A percentile compares a stretch with the other conserved stretches of the same genome.
These are phyloP conservation scores for Trichoderma sp. DNA, from an alignment of 2,329 filamentous ascomycete species.

Conservation along the genomic window DNA sequence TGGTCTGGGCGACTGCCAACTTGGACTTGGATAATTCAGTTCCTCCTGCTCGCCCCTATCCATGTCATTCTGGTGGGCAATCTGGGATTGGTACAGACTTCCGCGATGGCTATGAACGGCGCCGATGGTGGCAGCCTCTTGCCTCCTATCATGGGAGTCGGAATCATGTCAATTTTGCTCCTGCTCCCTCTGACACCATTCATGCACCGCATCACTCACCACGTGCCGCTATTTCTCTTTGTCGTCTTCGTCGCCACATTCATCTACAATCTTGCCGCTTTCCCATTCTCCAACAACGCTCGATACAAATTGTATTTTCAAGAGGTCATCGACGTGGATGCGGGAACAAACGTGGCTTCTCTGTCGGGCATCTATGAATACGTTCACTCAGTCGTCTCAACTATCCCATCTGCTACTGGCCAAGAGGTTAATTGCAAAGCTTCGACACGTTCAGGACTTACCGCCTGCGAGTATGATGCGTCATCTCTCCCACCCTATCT, in stretches of 20 bases:
- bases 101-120: slow-evolving; percentile 74
- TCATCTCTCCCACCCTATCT: slow-evolving; percentile 59
- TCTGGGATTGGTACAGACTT: slow-evolving; percentile 68
- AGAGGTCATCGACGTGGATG: slow-evolving; percentile 75
- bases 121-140: slow-evolving; percentile 76
- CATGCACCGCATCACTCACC: slow-evolving; percentile 79
- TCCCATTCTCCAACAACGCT: slow-evolving; percentile 79
- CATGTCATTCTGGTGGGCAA: slow-evolving; percentile 75
- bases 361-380: slow-evolving; percentile 67
- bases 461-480: slow-evolving; percentile 69
- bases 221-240: slow-evolving; percentile 75
- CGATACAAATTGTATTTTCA: slow-evolving; percentile 86
- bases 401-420: slow-evolving; percentile 68
- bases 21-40: slow-evolving; percentile 87
- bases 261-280: slow-evolving; percentile 81
- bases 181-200: slow-evolving; percentile 78
- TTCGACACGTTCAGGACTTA: slow-evolving; percentile 42
- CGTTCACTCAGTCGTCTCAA: slow-evolving; percentile 61
- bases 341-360: slow-evolving; percentile 65
- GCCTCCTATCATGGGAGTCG: slow-evolving; percentile 68
- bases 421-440: slow-evolving; percentile 55
- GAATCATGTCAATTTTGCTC: slow-evolving; percentile 65
- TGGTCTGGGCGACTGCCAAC: slow-evolving; percentile 79
- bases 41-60: slow-evolving; percentile 75
- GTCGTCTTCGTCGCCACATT: slow-evolving; percentile 70